These are phyloP conservation scores for Alternaria viburni DNA, from an alignment of 2,329 filamentous ascomycete genomes.

Conservation along the genomic window DNA sequence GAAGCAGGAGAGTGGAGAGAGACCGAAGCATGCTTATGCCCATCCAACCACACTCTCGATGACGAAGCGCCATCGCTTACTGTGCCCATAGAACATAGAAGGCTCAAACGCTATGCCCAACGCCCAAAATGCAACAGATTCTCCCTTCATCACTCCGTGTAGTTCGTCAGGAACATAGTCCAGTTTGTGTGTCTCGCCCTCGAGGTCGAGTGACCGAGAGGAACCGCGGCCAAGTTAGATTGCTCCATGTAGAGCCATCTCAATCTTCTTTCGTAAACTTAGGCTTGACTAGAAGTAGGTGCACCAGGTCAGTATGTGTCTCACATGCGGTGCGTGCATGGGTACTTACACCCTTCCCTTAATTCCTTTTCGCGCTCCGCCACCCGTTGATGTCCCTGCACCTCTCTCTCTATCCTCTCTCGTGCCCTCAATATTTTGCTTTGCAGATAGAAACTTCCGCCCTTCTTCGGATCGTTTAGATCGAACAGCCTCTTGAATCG, in stretches of 20 bases:
- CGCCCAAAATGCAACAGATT: constrained; percentile 28
- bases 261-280: constrained; percentile 84
- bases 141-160: background rate
- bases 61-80: constrained; percentile 12
- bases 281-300: constrained; percentile 69
- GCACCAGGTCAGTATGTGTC: background rate
- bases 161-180: background rate
- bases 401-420: constrained; percentile 89
- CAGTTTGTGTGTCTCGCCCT: background rate
- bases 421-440: constrained; percentile 93
- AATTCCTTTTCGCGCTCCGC: constrained; percentile 77
- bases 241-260: constrained; percentile 5
- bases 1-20: constrained; percentile 25
- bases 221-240: background rate
- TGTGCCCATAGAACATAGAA: constrained; percentile 9
- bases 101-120: constrained; percentile 32
- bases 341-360: constrained; percentile 69
- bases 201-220: background rate
- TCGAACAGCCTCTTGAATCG: constrained; percentile 96
- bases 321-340: background rate
- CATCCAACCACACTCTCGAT: constrained; percentile 1
- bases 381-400: constrained; percentile 73
- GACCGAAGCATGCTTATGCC: constrained; percentile 9
- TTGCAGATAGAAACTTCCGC: constrained; percentile 97
- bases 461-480: constrained; percentile 90